Base-by-base conservation (phyloP, 768 basidiomycete genomes). In the Pisolithus marmoratus region DNA sequence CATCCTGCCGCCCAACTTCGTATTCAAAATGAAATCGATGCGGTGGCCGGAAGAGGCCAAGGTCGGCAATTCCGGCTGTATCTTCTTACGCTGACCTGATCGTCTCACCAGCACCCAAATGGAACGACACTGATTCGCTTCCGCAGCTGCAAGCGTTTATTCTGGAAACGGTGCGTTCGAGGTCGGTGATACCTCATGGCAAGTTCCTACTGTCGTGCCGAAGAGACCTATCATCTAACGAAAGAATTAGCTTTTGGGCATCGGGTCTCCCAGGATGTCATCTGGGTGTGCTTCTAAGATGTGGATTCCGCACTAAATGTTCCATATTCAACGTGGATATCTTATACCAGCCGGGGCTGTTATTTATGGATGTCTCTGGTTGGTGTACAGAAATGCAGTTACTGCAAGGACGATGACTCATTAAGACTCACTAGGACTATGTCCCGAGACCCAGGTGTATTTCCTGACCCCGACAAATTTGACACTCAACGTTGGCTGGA, bases 251-350 rank as follows among this genome's bases (percentile, higher is more conserved):
- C 84, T 0, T 80, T 84, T 51, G 70, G 79, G 1, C 85, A 87
- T 56, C 75, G 77, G 12, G 76, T 83, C 0, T 85, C 81, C 0
- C 75, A 75, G 46, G 83, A 85, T 49, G 74, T 87, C 36, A 60
- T 79, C 22, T 86, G 81, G 79, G 81, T 81, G 54, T 5, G 58
- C 38, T 6, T n/a, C 38, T 11, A 2, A 8, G 23, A 27, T 11
- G 4, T 26, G 6, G 12, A 15, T 22, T 56, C 74, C 20, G 81
- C 75, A 71, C 71, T 74, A 17, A 3, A n/a, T 43, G 9, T 38
- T 11, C 5, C 11, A 24, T 20, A 34, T 9, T 14, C 45, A 67
- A 63, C 52, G 49, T 26, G 59, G 59, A 0, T 54, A 58, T 9
- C 41, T 19, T 7, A 67, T 66, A 27, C 65, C 65, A 12, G 55